Base-by-base conservation (phyloP, 116 monocot species). In the Iris pallida region DNA sequence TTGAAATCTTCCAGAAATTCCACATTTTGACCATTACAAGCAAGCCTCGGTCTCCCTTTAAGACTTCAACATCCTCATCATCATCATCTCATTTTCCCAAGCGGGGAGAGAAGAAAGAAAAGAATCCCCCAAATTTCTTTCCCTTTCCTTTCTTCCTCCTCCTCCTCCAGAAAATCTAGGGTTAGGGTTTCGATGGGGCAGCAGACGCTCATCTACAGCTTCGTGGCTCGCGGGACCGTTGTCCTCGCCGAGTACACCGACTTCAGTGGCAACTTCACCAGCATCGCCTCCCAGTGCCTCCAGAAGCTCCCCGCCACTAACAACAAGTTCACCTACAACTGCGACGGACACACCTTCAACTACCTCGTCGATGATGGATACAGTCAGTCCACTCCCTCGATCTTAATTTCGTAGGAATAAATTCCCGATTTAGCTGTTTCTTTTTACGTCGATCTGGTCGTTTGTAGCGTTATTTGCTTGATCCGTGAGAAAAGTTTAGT, bases 201-300 rank as follows among this genome's bases (percentile, higher is more conserved):
- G 71, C 75, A 76, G 41, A 69, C 54, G 59, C 53, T 84, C 55
- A 80, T 84, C 76, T 84, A 84, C 69, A 78, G 80, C 61, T 84
- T 84, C 69, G 84, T 84, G 64, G 80, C 84, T 5, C 69, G 84
- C 17, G 84, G 84, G 54, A 84, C 80, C 59, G 64, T 66, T 47
- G 55, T 84, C 53, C 73, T 84, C 15, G 84, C 84, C n/a, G 84
- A 84, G 49, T 76, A 73, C 76, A 84, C 84, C 42, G 84, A 84
- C 61, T 84, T 84, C 80, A 72, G 61, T 47, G 84, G 84, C 9
- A 84, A 84, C 56, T 84, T 84, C 84, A 84, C 55, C 45, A 69
- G 46, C 55, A 72, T 81, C 51, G 81, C 81, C 6, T 62, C 73
- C 5, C 76, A 81, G 48, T 81, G 81, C 52, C 81, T 81, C 51